A percentile compares a stretch with the other conserved stretches of the same genome.
Evolutionary conservation across 768 basidiomycete species (phyloP).

Genomic region (Agaricus sinodeliciosus): DNA sequence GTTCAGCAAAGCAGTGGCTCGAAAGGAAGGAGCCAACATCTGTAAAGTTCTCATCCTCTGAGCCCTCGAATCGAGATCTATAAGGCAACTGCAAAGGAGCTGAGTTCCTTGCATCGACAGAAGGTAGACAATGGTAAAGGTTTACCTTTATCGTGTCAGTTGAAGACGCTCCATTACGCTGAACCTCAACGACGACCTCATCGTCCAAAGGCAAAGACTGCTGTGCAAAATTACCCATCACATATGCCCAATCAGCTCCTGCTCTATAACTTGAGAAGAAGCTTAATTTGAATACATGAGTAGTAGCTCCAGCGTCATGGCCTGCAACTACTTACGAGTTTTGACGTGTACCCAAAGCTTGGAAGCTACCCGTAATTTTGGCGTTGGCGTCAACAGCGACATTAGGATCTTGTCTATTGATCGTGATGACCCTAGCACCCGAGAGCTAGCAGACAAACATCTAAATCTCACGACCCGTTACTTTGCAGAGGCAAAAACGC

Average conservation of each 20-base stretch:
- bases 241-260: constrained; percentile 28
- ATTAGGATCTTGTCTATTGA: constrained; percentile 46
- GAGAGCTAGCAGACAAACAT: constrained; percentile 21
- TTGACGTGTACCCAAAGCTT: constrained; percentile 44
- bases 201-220: constrained; percentile 42
- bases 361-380: constrained; percentile 42
- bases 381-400: constrained; percentile 47
- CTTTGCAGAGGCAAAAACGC: constrained; percentile 10
- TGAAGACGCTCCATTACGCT: constrained; percentile 27
- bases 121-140: neutral
- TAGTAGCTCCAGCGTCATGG: neutral
- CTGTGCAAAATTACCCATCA: constrained; percentile 47
- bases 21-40: constrained; percentile 43
- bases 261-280: constrained; percentile 36
- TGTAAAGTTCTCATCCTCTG: constrained; percentile 33
- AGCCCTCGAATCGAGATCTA: constrained; percentile 41
- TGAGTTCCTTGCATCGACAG: neutral
- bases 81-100: constrained; percentile 42
- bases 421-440: constrained; percentile 48
- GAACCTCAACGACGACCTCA: constrained; percentile 34
- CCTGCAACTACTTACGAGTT: constrained; percentile 28
- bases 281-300: constrained; percentile 15
- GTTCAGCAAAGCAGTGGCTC: constrained; percentile 45
- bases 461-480: neutral
- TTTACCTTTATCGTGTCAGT: constrained; percentile 39